Evolutionary conservation across 1,284 basidiomycete genomes (phyloP).

Genomic region (Apiotrichum montevideense): DNA sequence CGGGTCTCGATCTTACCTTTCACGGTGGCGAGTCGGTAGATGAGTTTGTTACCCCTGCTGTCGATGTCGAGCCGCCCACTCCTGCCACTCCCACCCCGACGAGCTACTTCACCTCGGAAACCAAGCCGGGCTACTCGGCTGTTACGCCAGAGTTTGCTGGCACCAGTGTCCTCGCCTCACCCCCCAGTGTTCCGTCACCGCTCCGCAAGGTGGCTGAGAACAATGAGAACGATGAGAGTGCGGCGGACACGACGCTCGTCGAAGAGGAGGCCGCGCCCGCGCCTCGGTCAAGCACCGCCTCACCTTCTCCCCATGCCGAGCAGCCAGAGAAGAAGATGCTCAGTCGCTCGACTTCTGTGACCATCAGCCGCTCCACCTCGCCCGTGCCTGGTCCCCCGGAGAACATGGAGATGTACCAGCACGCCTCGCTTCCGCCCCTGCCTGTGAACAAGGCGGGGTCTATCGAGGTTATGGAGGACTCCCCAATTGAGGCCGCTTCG

Average conservation of each 20-base stretch:
- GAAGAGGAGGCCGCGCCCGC: too few species aligned
- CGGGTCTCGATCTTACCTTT: background rate
- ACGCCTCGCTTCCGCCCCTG: slow-evolving; percentile 8
- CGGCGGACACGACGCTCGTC: background rate
- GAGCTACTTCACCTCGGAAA: background rate
- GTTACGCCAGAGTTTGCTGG: slow-evolving; percentile 1
- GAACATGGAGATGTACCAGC: slow-evolving; percentile 7
- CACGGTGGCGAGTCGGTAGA: background rate
- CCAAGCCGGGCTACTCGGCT: background rate
- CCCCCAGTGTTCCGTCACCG: background rate
- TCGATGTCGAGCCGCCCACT: background rate
- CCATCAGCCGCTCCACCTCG: background rate
- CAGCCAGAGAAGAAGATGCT: background rate
- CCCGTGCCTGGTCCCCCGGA: slow-evolving; percentile 2
- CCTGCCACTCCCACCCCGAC: background rate
- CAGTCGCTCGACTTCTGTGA: background rate
- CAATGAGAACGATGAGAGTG: background rate
- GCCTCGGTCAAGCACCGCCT: too few species aligned
- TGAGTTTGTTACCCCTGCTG: background rate
- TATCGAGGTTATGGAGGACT: background rate
- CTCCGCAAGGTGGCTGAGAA: background rate
- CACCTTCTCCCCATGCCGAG: too few species aligned
- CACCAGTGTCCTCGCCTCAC: background rate
- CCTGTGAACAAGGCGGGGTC: background rate
- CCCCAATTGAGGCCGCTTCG: background rate